Evolutionary conservation across 768 basidiomycete species (phyloP), one percentile per base, ranked within the genome.

Genomic region (Clitopilus hobsonii): DNA sequence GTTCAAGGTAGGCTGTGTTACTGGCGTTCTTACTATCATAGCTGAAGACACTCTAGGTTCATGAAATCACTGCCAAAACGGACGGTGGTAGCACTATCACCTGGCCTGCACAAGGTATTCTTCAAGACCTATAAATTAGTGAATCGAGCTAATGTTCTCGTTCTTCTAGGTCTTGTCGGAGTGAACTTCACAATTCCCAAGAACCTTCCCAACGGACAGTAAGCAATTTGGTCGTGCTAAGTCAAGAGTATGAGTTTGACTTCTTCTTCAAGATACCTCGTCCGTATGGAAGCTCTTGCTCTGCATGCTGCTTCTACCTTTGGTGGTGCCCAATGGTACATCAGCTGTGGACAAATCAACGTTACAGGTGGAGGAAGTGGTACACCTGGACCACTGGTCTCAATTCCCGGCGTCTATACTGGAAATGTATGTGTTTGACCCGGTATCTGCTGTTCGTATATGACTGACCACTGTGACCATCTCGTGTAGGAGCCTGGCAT

Each of bases 41-140:
- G 18, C 20, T 5, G 2, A 23, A 27, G 25, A 13, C 18, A 38
- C 6, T 27, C 16, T 50, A 74, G 69, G 71, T 75, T n/a, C 64
- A 76, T 58, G 61, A 78, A 62, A 71, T 77, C 51, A 55, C 68
- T 14, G 74, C 74, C 8, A 68, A 71, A 20, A 77, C 75, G 10
- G 60, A 77, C 61, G 74, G 74, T 36, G 72, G 74, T 30, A 59
- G 36, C 16, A 67, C 67, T 23, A 77, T 76, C 57, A 62, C 62
- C 20, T 77, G 66, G 62, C 77, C 75, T 38, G 69, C 69, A 18
- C 56, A 68, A 41, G 66, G 72, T 71, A 51, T 20, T 18, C n/a
- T 5, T 14, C 2, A 38, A n/a, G 7, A 3, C 45, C 24, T 30
- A 61, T 61, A 49, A 30, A 48, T 25, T 57, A 29, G 24, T 13